Conservation (phyloP, 208 protist genomes). For the Trichomonas tenax region DNA sequence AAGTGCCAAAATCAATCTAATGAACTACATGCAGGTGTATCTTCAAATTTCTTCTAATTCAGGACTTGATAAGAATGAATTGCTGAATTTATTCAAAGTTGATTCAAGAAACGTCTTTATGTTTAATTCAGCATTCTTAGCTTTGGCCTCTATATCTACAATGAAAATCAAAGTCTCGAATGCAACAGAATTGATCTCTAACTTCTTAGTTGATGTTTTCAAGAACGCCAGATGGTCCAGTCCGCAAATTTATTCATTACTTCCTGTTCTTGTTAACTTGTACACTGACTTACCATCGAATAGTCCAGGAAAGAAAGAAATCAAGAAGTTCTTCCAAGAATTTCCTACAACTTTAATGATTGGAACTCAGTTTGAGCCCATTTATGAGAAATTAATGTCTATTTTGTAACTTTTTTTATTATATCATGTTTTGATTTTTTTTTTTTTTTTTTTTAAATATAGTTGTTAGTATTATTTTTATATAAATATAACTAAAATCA, state of each 20-base stretch:
- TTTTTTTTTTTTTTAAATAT: too few species aligned
- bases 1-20: background rate
- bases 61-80: background rate
- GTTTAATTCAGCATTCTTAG: background rate
- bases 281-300: background rate
- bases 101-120: background rate
- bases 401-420: background rate
- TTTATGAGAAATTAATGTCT: background rate
- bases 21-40: background rate
- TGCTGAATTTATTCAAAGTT: background rate
- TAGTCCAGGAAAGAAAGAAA: background rate
- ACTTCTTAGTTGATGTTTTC: background rate
- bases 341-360: background rate
- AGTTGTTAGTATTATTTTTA: background rate
- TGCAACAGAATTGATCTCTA: background rate
- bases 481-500: background rate
- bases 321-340: background rate
- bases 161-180: background rate
- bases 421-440: too few species aligned
- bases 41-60: background rate
- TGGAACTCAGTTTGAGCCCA: background rate
- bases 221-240: background rate
- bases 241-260: background rate
- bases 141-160: background rate
- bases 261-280: background rate